These are phyloP conservation scores for Camillea tinctor DNA, from an alignment of 2,329 filamentous ascomycete genomes.

Conservation along the genomic window DNA sequence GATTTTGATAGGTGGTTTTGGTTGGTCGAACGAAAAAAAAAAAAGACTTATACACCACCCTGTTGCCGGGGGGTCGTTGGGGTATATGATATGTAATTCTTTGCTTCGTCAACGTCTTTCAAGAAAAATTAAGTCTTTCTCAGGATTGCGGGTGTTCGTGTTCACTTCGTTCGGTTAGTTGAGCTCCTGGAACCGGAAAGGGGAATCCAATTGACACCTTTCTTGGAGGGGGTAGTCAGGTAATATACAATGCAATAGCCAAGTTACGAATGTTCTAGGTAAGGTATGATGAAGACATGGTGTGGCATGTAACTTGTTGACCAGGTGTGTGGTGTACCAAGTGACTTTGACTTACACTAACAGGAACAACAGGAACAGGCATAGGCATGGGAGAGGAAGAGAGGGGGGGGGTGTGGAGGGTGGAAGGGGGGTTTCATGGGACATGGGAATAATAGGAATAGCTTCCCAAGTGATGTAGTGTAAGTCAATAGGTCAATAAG, in stretches of 20 bases:
- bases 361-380: no score
- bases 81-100: background rate
- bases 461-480: no score
- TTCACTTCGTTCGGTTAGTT: background rate
- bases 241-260: background rate
- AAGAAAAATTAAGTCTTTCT: no score
- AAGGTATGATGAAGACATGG: background rate
- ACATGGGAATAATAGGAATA: no score
- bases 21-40: no score
- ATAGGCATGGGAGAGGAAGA: no score
- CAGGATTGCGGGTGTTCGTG: background rate
- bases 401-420: no score
- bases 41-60: background rate
- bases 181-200: background rate
- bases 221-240: background rate
- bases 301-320: background rate
- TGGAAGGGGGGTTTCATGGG: no score
- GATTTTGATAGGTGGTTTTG: background rate
- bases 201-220: background rate
- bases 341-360: no score
- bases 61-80: background rate
- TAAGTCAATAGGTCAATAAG: no score
- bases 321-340: no score
- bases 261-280: background rate
- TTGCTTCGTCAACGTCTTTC: background rate